A percentile compares a stretch with the other conserved stretches of the same genome.
These are phyloP conservation scores for Juncus effusus DNA, from an alignment of 176 grass and related monocot genomes.

Conservation along the genomic window DNA sequence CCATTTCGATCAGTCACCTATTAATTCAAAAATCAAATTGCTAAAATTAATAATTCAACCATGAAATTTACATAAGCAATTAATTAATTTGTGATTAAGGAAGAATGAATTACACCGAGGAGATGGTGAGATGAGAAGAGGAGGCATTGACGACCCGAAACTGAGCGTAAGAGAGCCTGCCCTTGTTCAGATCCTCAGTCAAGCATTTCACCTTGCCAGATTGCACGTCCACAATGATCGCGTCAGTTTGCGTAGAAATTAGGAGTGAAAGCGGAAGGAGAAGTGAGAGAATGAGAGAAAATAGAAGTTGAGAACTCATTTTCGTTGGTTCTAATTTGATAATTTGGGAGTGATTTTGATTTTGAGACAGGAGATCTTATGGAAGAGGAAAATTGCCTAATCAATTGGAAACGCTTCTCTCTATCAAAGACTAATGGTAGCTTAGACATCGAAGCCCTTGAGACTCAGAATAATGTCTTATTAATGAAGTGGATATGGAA, in stretches of 20 bases:
- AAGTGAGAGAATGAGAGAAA: neutral
- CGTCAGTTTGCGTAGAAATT: neutral
- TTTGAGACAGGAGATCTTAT: slow-evolving; percentile 4
- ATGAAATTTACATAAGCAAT: neutral
- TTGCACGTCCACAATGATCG: slow-evolving; percentile 43
- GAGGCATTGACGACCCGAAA: slow-evolving; percentile 36
- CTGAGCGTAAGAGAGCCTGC: slow-evolving; percentile 31
- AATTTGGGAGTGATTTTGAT: neutral
- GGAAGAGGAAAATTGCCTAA: too few species aligned
- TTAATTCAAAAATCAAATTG: neutral
- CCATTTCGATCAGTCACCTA: slow-evolving; percentile 42
- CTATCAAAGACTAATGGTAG: too few species aligned
- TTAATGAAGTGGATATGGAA: too few species aligned
- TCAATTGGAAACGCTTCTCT: too few species aligned
- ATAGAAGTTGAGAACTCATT: neutral
- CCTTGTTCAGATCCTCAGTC: slow-evolving; percentile 32
- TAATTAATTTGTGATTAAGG: neutral
- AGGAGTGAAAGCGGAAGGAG: slow-evolving; percentile 10
- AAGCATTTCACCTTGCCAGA: slow-evolving; percentile 51
- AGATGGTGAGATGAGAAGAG: slow-evolving; percentile 23
- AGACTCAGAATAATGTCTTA: too few species aligned
- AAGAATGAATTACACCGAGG: slow-evolving; percentile 29
- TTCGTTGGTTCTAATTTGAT: too few species aligned
- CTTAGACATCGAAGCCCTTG: too few species aligned
- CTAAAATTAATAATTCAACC: neutral